These are phyloP conservation scores for Chlorella sp. DNA, from an alignment of 139 green algal genomes.

Conservation along the genomic window DNA sequence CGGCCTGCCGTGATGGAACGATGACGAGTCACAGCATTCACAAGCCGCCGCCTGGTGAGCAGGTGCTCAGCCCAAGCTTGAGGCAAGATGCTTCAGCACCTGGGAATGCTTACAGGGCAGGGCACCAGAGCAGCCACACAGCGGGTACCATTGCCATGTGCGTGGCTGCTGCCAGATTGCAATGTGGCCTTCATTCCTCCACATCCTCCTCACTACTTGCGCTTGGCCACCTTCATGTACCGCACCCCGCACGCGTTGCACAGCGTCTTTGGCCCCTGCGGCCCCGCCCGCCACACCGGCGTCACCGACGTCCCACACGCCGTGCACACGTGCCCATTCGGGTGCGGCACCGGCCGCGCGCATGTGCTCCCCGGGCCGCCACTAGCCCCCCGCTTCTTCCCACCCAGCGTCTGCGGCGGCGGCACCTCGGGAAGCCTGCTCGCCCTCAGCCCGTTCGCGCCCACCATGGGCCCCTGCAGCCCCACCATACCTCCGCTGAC, in stretches of 20 bases:
- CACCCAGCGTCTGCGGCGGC: slow-evolving; percentile 2
- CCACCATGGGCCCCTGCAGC: neutral
- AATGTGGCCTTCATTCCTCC: too few relatives aligned
- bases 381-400: slow-evolving; percentile 8
- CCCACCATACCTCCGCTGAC: neutral
- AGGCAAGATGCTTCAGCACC: too few relatives aligned
- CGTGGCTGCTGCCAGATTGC: too few relatives aligned
- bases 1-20: too few relatives aligned
- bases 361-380: neutral
- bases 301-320: slow-evolving; percentile 42
- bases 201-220: too few relatives aligned
- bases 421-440: neutral
- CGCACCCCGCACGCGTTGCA: slow-evolving; percentile 80
- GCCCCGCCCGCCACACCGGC: slow-evolving; percentile 69
- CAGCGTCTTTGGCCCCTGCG: slow-evolving; percentile 75
- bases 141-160: too few relatives aligned
- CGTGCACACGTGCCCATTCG: slow-evolving; percentile 40
- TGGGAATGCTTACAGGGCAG: too few relatives aligned
- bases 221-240: slow-evolving; percentile 53
- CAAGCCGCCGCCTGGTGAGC: too few relatives aligned
- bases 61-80: too few relatives aligned
- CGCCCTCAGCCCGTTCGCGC: neutral
- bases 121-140: too few relatives aligned
- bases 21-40: too few relatives aligned
- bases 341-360: slow-evolving; percentile 21